phyloP scores from a whole-genome alignment of 2,329 filamentous ascomycete genomes.

The Xylaria multiplex region DNA sequence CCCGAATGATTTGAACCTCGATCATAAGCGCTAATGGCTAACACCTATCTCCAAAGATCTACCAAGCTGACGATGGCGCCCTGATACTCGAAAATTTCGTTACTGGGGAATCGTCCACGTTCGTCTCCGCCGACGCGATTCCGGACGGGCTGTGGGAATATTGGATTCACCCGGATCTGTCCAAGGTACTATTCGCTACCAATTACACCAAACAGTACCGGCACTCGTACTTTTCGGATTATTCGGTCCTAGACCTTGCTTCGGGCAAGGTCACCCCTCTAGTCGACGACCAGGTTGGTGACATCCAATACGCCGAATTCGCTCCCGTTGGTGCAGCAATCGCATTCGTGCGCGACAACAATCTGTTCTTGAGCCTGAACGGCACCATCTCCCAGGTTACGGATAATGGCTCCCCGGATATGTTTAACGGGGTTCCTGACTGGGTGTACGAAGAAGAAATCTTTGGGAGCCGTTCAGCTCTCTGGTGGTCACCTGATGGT shows the following conservation, averaged over 20 bases:
- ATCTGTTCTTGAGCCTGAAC: constrained; percentile 68
- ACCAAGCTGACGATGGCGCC: constrained; percentile 59
- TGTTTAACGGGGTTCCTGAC: constrained; percentile 72
- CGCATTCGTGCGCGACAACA: constrained; percentile 74
- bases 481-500: constrained; percentile 69
- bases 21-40: constrained; percentile 8
- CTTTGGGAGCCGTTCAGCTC: constrained; percentile 59
- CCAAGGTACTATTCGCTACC: constrained; percentile 68
- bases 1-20: background rate
- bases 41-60: constrained; percentile 53
- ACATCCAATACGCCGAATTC: constrained; percentile 74
- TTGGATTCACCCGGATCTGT: constrained; percentile 69
- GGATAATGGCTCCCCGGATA: constrained; percentile 66
- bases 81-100: constrained; percentile 71
- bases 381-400: constrained; percentile 68
- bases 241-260: constrained; percentile 70
- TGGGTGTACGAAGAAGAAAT: constrained; percentile 73
- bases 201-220: constrained; percentile 77
- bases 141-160: constrained; percentile 66
- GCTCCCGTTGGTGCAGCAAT: constrained; percentile 67
- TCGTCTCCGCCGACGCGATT: constrained; percentile 67
- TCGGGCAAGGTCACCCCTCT: constrained; percentile 65
- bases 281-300: constrained; percentile 67
- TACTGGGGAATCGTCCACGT: constrained; percentile 64
- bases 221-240: constrained; percentile 74